Evolutionary conservation across 2,329 filamentous ascomycete species (phyloP).

Genomic region (Colletotrichum higginsianum): DNA sequence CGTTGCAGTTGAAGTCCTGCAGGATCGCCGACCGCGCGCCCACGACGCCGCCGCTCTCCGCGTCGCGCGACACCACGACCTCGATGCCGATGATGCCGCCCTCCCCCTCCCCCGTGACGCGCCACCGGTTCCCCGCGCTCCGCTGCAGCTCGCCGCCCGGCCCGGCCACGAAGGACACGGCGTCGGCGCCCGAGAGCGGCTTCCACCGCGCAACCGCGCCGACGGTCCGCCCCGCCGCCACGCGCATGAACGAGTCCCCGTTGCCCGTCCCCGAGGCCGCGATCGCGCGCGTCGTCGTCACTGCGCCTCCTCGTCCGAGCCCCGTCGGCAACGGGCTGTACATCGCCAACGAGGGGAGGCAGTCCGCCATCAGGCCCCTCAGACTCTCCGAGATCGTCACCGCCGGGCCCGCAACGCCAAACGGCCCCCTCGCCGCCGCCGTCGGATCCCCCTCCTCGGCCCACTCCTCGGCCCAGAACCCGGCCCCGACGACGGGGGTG

Average conservation of each 20-base stretch:
- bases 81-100: constrained; percentile 91
- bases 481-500: constrained; percentile 86
- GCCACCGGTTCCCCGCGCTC: constrained; percentile 82
- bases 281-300: constrained; percentile 59
- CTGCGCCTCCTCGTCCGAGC: not conserved
- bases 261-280: constrained; percentile 88
- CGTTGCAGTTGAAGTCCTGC: constrained; percentile 87
- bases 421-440: constrained; percentile 8
- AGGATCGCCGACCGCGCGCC: constrained; percentile 68
- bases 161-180: constrained; percentile 77
- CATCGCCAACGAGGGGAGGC: constrained; percentile 66
- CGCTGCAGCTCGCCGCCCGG: constrained; percentile 80
- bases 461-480: constrained; percentile 94
- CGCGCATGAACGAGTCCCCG: constrained; percentile 87
- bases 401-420: constrained; percentile 45
- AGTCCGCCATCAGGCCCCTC: constrained; percentile 69
- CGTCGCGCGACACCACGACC: constrained; percentile 63
- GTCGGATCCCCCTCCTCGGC: constrained; percentile 61
- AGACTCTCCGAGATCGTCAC: constrained; percentile 62
- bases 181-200: constrained; percentile 65
- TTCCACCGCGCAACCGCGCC: constrained; percentile 80
- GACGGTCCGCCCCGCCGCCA: constrained; percentile 79
- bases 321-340: constrained; percentile 52
- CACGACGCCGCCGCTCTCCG: constrained; percentile 59
- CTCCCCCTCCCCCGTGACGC: constrained; percentile 81